Base-by-base conservation (phyloP, 441 rosid species). In the Metrosideros polymorpha region DNA sequence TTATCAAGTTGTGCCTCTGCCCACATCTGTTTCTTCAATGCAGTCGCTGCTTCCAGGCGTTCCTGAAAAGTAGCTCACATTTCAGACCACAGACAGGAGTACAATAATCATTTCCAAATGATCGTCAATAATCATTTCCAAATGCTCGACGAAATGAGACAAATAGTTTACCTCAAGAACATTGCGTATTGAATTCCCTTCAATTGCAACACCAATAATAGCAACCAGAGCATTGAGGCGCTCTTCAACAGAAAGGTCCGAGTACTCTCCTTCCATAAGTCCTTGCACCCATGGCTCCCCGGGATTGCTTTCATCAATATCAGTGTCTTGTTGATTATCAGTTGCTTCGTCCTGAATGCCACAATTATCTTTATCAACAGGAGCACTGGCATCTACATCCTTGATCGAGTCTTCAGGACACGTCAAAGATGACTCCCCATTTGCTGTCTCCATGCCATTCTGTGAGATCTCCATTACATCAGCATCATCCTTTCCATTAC, bases 11-110 rank as follows among this genome's bases (percentile, higher is more conserved):
- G 99, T 53, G 92, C 96, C 90, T 95, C 99, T 7, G 96, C 92
- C 98, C 97, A 95, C 95, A 95, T 94, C 91, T 93, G 99, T 91
- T 95, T 96, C 93, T 95, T 96, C 85, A 96, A 89, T 56, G 95
- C 93, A 94, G 90, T 95, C 45, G 99, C 98, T 53, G 93, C 95
- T 91, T 96, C 99, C 88, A 96, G 88, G 27, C 99, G 97, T 87
- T 95, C 99, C 99, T 96, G 94, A 89, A 29, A 89, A 88, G 85
- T 82, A 35, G 30, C 59, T 71, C 52, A 51, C 53, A 89, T 55
- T 86, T 90, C 90, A 89, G 87, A 90, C 87, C 83, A 77, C 54
- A 87, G 25, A 25, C 24, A 27, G 5, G n/a, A 52, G 47, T 47
- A 87, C 50, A 55, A 42, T 50, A 71, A 83, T 51, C 66, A 66